Base-by-base conservation (phyloP, 2,329 filamentous ascomycete genomes). In the Polychaeton citri region DNA sequence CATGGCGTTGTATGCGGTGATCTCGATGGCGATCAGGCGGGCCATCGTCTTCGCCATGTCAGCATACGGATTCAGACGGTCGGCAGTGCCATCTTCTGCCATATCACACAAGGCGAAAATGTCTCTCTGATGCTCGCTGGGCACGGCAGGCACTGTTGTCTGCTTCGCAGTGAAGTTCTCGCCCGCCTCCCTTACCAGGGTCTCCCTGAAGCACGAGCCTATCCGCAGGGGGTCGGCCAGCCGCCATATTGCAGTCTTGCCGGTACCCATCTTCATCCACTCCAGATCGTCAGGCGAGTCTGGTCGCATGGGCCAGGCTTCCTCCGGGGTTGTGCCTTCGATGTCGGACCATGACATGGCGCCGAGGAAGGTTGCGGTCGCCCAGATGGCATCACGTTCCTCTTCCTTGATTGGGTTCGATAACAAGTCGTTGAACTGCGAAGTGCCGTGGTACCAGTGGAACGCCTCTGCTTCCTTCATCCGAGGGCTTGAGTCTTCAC, bases 261-360 rank as follows among this genome's bases (percentile, higher is more conserved):
- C 70, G 9, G 70, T 63, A 38, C 61, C 65, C 50, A 79, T 63
- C 34, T 60, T 67, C 2, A 79, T 49, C 75, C 74, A 80, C 45
- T 71, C 62, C 2, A 79, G 57, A 41, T 76, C 70, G 1, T 54
- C 47, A 1, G 57, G 40, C 1, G 56, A 56, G 0, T 58, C 50
- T 2, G 54, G 42, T 24, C 61, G 66, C 2, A 79, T 54, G 0
- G 75, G 75, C 74, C 74, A 80, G 2, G 68, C 60, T 37, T 69
- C 51, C 34, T 64, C 52, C 0, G 69, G 57, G 0, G 56, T 53
- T 1, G 47, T 40, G 1, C 58, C 55, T 20, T 69, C 64, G 16
- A 69, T 50, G 17, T 60, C 60, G 21, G 62, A 62, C 39, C 71
- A 65, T 6, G 63, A 54, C 0, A 64, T 57, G 16, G 61, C 56